A percentile compares a stretch with the other conserved stretches of the same genome.
Evolutionary conservation across 306 rosid genomes (phyloP).

Genomic region (Malus sylvestris): DNA sequence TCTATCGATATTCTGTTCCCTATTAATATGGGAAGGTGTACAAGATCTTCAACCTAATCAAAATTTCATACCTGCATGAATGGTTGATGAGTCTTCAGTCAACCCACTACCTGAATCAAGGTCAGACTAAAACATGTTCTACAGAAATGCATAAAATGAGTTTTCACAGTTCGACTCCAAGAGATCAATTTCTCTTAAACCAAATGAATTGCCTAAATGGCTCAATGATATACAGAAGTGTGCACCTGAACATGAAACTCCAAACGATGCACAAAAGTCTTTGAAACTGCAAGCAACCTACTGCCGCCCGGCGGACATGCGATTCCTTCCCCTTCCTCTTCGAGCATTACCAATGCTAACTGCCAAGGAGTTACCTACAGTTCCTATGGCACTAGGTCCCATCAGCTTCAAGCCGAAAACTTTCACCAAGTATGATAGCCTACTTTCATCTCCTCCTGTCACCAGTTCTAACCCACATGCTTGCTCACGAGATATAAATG

Average conservation of each 20-base stretch:
- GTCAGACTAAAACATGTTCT: constrained; percentile 13
- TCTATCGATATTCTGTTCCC: not conserved
- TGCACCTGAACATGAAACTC: not conserved
- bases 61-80: constrained; percentile 21
- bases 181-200: constrained; percentile 11
- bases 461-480: constrained; percentile 42
- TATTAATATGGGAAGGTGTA: not conserved
- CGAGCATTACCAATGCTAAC: constrained; percentile 43
- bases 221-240: constrained; percentile 16
- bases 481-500: constrained; percentile 61
- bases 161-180: constrained; percentile 8
- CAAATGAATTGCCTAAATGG: constrained; percentile 19
- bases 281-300: constrained; percentile 6
- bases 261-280: not conserved
- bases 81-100: constrained; percentile 14
- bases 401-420: constrained; percentile 65
- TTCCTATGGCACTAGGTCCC: constrained; percentile 49
- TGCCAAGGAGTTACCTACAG: constrained; percentile 31
- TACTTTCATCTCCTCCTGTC: constrained; percentile 47
- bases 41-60: constrained; percentile 2
- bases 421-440: constrained; percentile 41
- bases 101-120: constrained; percentile 5
- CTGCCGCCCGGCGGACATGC: constrained; percentile 20
- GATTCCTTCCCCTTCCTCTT: constrained; percentile 60
- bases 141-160: not conserved